Evolutionary conservation across 2,329 filamentous ascomycete genomes (phyloP).

Genomic region (Colletotrichum falcatum): DNA sequence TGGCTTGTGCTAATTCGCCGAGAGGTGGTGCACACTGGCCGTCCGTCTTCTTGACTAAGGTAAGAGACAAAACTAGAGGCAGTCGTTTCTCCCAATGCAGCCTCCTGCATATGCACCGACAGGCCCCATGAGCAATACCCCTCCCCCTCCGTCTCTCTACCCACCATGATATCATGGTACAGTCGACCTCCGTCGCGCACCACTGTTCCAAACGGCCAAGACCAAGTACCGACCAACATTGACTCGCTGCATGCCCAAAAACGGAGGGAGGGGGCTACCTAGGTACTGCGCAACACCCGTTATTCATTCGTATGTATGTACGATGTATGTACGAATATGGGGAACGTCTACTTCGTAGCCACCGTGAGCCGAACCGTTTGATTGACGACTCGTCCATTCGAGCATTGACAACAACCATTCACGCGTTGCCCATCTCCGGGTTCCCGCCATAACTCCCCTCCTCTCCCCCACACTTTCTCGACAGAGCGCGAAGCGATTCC

Average conservation of each 20-base stretch:
- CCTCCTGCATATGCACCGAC: slow-evolving; percentile 38
- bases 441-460: slow-evolving; percentile 24
- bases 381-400: slow-evolving; percentile 11
- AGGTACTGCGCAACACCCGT: no score
- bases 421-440: slow-evolving; percentile 24
- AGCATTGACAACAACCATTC: slow-evolving; percentile 4
- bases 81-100: slow-evolving; percentile 33
- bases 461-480: slow-evolving; percentile 34
- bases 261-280: slow-evolving; percentile 15
- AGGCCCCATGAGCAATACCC: slow-evolving; percentile 34
- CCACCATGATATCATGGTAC: slow-evolving; percentile 42
- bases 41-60: slow-evolving; percentile 13
- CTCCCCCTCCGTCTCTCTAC: slow-evolving; percentile 1
- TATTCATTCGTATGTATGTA: no score
- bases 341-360: no score
- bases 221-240: slow-evolving; percentile 37
- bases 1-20: slow-evolving; percentile 9
- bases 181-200: slow-evolving; percentile 19
- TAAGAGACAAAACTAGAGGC: slow-evolving; percentile 21
- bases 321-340: no score
- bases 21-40: slow-evolving; percentile 8
- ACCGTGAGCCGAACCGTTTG: slow-evolving; percentile 24
- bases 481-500: slow-evolving; percentile 26
- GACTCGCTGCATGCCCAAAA: slow-evolving; percentile 28
- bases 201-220: slow-evolving; percentile 17